Evolutionary conservation across 768 basidiomycete genomes (phyloP), one percentile per base, ranked within the genome.

Genomic region (Mycena venus): DNA sequence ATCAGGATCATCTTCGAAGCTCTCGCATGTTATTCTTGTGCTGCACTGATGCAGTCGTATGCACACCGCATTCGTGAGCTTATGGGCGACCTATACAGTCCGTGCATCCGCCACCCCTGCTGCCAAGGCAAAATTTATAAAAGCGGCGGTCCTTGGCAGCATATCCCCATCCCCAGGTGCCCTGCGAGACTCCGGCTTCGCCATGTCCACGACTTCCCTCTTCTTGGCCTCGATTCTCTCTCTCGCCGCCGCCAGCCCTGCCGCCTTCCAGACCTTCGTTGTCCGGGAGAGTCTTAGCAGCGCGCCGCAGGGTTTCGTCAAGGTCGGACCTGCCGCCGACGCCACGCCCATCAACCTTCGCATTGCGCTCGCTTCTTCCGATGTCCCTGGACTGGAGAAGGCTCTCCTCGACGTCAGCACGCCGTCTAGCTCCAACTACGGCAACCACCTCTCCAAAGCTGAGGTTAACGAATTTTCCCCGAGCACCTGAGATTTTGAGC

Each of bases 401-500:
- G 80, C 80, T 27, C 79, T 86, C 2, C 79, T 63, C 79, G 84
- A 85, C 32, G 77, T 86, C 4, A 83, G 82, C 59, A 63, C 83
- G 14, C 85, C 86, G 81, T 82, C 10, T 32, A 69, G 68, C 58
- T 21, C 58, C 44, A 69, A 69, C 42, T 69, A 69, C 34, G 68
- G 68, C 29, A 78, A 77, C 0, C 76, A 83, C 70, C 79, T 90
- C 31, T 82, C 87, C 40, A 87, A 86, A 77, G 85, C 82, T 47
- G 86, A 90, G 77, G 86, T 72, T 25, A n/a, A n/a, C n/a, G n/a
- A n/a, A n/a, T n/a, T n/a, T n/a, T n/a, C n/a, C n/a, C n/a, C n/a
- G n/a, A n/a, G n/a, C n/a, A n/a, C n/a, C n/a, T n/a, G n/a, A n/a
- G n/a, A n/a, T n/a, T n/a, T n/a, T n/a, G n/a, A n/a, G n/a, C n/a